phyloP scores from a whole-genome alignment of 106 monocot genomes.

The Dendrobium huoshanense region DNA sequence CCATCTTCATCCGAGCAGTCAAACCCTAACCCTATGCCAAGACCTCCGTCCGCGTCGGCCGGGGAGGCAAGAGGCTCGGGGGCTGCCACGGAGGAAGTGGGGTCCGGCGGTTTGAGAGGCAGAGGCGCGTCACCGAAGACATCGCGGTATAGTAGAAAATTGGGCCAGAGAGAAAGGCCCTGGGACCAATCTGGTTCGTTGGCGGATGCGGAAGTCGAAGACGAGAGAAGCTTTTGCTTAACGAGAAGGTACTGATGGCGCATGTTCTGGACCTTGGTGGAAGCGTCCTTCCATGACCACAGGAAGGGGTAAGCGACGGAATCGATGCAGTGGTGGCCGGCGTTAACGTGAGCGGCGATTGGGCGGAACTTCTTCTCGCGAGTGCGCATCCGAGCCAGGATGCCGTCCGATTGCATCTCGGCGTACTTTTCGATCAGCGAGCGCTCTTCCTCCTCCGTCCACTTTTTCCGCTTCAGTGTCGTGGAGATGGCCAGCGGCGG shows the following conservation, averaged over 20 bases:
- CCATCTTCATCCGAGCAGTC: slow-evolving; percentile 4
- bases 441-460: slow-evolving; percentile 66
- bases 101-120: slow-evolving; percentile 4
- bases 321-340: slow-evolving; percentile 38
- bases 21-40: slow-evolving; percentile 15
- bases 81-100: not conserved
- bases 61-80: not conserved
- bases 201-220: not conserved
- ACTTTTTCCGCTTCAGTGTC: slow-evolving; percentile 41
- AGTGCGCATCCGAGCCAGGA: slow-evolving; percentile 28
- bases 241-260: slow-evolving; percentile 75
- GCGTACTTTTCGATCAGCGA: slow-evolving; percentile 46
- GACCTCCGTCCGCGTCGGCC: slow-evolving; percentile 6
- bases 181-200: slow-evolving; percentile 15
- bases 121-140: slow-evolving; percentile 59
- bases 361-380: slow-evolving; percentile 60
- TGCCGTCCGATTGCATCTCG: slow-evolving; percentile 30
- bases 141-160: slow-evolving; percentile 47
- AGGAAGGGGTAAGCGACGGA: slow-evolving; percentile 37
- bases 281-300: slow-evolving; percentile 71
- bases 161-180: slow-evolving; percentile 48
- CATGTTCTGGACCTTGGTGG: slow-evolving; percentile 73
- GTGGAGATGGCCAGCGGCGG: not conserved
- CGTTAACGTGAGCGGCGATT: slow-evolving; percentile 52
- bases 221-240: slow-evolving; percentile 44